Evolutionary conservation across 164 flowering plant species (phyloP).

Genomic region (Brasenia schreberi): DNA sequence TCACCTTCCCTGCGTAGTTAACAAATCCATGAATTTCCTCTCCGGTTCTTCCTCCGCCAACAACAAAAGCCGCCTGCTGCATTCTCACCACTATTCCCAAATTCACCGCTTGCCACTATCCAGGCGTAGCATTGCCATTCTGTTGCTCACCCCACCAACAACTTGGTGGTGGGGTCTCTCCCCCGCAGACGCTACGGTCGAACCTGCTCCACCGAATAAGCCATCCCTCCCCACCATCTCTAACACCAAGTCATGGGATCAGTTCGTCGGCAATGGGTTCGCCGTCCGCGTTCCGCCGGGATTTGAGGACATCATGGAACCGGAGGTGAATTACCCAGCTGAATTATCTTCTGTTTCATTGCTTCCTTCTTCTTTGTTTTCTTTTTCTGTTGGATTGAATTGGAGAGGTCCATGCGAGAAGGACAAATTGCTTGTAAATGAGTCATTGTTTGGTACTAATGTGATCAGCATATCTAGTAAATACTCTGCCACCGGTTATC

Average conservation of each 20-base stretch:
- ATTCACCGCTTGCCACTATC: background rate
- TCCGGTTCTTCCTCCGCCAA: background rate
- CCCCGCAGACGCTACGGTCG: conserved; percentile 12
- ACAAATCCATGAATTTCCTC: background rate
- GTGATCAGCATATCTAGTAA: too few species aligned
- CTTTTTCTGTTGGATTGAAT: too few species aligned
- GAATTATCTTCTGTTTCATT: too few species aligned
- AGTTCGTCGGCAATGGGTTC: conserved; percentile 81
- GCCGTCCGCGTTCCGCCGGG: conserved; percentile 79
- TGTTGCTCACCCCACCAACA: background rate
- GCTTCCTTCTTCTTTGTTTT: too few species aligned
- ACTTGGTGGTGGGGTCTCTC: background rate
- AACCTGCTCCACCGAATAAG: conserved; percentile 21
- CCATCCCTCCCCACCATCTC: conserved; percentile 38
- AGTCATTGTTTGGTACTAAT: too few species aligned
- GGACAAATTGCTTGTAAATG: too few species aligned
- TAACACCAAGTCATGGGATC: conserved; percentile 86
- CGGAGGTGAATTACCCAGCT: conserved; percentile 41
- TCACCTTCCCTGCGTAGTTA: background rate
- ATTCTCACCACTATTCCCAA: background rate
- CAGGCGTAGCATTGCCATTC: background rate
- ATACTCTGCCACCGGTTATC: too few species aligned
- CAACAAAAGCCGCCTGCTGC: background rate
- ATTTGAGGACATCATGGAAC: conserved; percentile 68
- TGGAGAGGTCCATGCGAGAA: too few species aligned